phyloP scores from a whole-genome alignment of 2,329 filamentous ascomycete genomes.

The Fusarium citri region DNA sequence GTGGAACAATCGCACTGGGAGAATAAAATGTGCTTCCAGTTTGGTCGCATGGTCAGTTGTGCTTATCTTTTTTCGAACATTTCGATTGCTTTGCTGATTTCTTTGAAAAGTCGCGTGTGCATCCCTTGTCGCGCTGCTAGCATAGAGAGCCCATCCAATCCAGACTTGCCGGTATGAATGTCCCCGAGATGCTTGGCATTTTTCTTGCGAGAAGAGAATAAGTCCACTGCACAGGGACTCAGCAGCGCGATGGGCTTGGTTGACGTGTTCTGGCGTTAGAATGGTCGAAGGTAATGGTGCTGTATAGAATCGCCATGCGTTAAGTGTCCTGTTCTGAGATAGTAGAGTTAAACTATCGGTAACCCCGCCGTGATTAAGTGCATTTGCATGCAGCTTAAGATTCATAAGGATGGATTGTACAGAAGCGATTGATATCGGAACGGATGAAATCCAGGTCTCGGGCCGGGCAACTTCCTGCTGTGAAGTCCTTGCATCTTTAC shows the following conservation, averaged over 20 bases:
- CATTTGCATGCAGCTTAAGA: not conserved
- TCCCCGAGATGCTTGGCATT: constrained; percentile 2
- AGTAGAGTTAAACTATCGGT: not conserved
- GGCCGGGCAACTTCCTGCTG: no score
- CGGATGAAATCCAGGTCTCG: not conserved
- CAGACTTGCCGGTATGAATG: not conserved
- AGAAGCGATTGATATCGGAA: constrained; percentile 2
- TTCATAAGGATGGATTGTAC: not conserved
- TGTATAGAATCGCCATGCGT: constrained; percentile 11
- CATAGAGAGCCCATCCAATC: not conserved
- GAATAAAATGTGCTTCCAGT: not conserved
- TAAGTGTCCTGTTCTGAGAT: not conserved
- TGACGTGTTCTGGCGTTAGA: not conserved
- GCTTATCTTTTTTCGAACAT: not conserved
- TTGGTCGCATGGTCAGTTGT: not conserved
- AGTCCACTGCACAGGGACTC: constrained; percentile 9
- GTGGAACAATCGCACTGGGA: constrained; percentile 7
- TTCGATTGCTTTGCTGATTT: constrained; percentile 3
- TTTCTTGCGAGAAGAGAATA: constrained; percentile 1
- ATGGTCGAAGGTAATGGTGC: not conserved
- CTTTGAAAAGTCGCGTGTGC: constrained; percentile 8
- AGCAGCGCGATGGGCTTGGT: not conserved
- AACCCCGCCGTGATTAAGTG: not conserved
- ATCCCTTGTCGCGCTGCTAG: not conserved
- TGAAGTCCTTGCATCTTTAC: not conserved